Percentiles rank a stretch among this genome's conserved stretches.
These are phyloP conservation scores for Trichoderma brevicompactum DNA, from an alignment of 2,329 filamentous ascomycete genomes.

Conservation along the genomic window DNA sequence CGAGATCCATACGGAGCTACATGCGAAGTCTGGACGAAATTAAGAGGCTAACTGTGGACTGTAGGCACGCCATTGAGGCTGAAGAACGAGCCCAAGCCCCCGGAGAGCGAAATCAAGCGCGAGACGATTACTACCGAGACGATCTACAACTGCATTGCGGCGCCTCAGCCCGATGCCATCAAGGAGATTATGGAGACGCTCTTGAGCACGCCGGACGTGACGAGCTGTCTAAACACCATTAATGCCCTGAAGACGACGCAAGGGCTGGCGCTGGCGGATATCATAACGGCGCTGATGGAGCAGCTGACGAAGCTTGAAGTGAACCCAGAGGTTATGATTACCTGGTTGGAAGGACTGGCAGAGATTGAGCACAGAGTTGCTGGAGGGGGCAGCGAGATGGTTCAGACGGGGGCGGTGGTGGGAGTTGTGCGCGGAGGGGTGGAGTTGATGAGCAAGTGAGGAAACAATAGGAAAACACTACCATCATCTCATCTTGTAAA, in stretches of 20 bases:
- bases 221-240: slow-evolving; percentile 83
- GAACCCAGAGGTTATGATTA: slow-evolving; percentile 81
- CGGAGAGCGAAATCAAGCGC: slow-evolving; percentile 68
- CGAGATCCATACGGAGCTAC: slow-evolving; percentile 48
- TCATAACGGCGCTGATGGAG: slow-evolving; percentile 83
- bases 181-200: slow-evolving; percentile 82
- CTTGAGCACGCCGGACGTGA: slow-evolving; percentile 83
- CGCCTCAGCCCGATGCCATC: slow-evolving; percentile 88
- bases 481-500: too few relatives aligned
- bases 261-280: slow-evolving; percentile 90
- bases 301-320: slow-evolving; percentile 84
- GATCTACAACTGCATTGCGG: slow-evolving; percentile 97
- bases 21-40: slow-evolving; percentile 38
- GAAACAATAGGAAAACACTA: too few relatives aligned
- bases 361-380: slow-evolving; percentile 92
- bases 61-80: slow-evolving; percentile 69
- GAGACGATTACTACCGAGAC: slow-evolving; percentile 86
- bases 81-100: slow-evolving; percentile 62
- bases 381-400: slow-evolving; percentile 80
- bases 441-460: slow-evolving; percentile 62
- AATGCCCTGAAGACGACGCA: slow-evolving; percentile 84
- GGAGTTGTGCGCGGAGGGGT: slow-evolving; percentile 86
- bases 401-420: slow-evolving; percentile 92
- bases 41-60: slow-evolving; percentile 24
- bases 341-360: slow-evolving; percentile 88